A percentile compares a stretch with the other conserved stretches of the same genome.
Evolutionary conservation across 306 rosid species (phyloP).

Genomic region (Casuarina equisetifolia): DNA sequence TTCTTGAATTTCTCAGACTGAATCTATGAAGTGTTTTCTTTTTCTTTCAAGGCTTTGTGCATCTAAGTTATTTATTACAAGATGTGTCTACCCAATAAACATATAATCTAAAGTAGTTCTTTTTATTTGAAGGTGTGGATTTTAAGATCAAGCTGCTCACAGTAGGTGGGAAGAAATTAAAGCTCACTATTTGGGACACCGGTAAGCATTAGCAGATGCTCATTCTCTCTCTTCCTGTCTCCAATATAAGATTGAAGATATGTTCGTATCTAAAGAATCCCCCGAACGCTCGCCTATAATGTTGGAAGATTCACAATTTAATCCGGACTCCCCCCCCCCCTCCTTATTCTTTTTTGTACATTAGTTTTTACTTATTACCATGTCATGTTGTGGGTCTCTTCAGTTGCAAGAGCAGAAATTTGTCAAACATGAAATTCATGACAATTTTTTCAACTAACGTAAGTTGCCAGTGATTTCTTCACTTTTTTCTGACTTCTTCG

Average conservation of each 20-base stretch:
- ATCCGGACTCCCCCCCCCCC: no score
- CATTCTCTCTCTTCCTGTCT: slow-evolving; percentile 11
- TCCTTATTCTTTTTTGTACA: neutral
- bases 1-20: neutral
- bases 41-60: neutral
- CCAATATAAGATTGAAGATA: neutral
- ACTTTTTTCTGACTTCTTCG: neutral
- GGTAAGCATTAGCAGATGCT: slow-evolving; percentile 42
- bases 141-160: slow-evolving; percentile 86
- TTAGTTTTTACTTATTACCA: neutral
- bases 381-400: neutral
- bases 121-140: slow-evolving; percentile 74
- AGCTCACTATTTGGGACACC: slow-evolving; percentile 98
- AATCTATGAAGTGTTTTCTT: neutral
- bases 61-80: neutral
- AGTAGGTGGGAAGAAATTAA: slow-evolving; percentile 81
- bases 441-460: neutral
- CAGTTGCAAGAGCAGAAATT: neutral
- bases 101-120: slow-evolving; percentile 1
- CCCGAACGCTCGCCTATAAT: neutral
- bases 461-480: neutral
- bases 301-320: neutral
- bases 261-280: neutral
- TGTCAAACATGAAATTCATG: neutral
- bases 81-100: neutral